Conservation (phyloP, 2,329 filamentous ascomycete species). For the Xylaria sp. region DNA sequence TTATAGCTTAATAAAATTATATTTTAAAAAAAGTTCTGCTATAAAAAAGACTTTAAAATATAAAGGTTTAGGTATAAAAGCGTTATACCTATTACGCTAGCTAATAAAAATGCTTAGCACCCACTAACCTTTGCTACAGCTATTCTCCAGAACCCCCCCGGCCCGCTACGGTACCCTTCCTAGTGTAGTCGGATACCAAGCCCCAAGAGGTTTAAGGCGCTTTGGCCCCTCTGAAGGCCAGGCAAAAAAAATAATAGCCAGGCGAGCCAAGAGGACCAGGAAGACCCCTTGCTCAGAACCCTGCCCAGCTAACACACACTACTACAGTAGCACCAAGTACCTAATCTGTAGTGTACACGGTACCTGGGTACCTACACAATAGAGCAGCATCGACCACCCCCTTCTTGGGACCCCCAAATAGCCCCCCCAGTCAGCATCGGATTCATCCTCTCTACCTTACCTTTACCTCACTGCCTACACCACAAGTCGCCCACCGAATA, state of each 20-base stretch:
- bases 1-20: too few relatives aligned
- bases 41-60: too few relatives aligned
- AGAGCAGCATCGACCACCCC: constrained; percentile 11
- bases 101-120: too few relatives aligned
- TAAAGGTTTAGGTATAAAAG: too few relatives aligned
- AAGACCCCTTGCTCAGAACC: constrained; percentile 10
- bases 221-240: constrained; percentile 32
- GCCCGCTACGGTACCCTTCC: too few relatives aligned
- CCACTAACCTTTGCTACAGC: too few relatives aligned
- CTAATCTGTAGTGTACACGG: constrained; percentile 4
- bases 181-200: constrained; percentile 19
- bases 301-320: constrained; percentile 21
- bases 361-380: too few relatives aligned
- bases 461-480: constrained; percentile 42
- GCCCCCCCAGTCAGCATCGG: constrained; percentile 46
- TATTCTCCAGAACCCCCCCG: too few relatives aligned
- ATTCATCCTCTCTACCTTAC: constrained; percentile 46
- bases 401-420: constrained; percentile 23
- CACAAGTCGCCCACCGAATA: constrained; percentile 49
- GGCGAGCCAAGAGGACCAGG: constrained; percentile 9
- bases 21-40: too few relatives aligned
- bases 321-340: constrained; percentile 16
- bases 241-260: not conserved
- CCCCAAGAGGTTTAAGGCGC: constrained; percentile 30
- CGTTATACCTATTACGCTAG: too few relatives aligned